Base-by-base conservation (phyloP, 139 green algal species). In the Coelastrella sp. region DNA sequence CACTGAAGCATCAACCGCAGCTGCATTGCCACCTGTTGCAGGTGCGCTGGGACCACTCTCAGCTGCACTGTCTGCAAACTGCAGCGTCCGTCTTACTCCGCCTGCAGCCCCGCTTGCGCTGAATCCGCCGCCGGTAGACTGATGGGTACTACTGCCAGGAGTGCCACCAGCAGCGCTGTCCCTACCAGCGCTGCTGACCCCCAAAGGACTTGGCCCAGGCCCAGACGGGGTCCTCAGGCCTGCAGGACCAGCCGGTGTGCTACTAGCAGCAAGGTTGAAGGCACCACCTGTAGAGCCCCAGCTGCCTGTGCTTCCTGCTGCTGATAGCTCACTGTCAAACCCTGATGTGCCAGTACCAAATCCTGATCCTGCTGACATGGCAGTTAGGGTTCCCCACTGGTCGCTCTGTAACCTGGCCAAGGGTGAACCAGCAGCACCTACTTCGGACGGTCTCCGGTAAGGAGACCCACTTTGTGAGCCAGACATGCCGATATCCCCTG, bases 331-430 rank as follows among this genome's bases (percentile, higher is more conserved):
- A 71, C 83, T 88, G 65, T 88, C 83, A 80, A 58, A 76, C 14
- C 81, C 81, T 61, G 77, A 65, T 8, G 54, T 22, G 0, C 74
- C 68, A 13, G 74, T 5, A 75, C 80, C 80, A 54, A 65, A 87
- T 5, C 65, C 82, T 65, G 82, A 87, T 14, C 32, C 82, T 16
- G 64, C 64, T 76, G 74, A 80, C 83, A 88, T 71, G 68, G 58
- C 83, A n/a, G 83, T 88, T 19, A 88, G 83, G 4, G 83, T 88
- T 4, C 83, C 83, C 83, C 66, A 88, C 23, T 87, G 68, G 17
- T 76, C 81, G 14, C 83, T 59, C 83, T 88, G 83, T 54, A 88
- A 11, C 54, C 83, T 56, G 54, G 83, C 66, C 68, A 88, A n/a
- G 6, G 32, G 82, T 10, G 82, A 87, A 14, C 61, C 82, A 14